A percentile compares a stretch with the other conserved stretches of the same genome.
phyloP scores from a whole-genome alignment of 176 grass and related monocot genomes.

The Oryza glumipatula region DNA sequence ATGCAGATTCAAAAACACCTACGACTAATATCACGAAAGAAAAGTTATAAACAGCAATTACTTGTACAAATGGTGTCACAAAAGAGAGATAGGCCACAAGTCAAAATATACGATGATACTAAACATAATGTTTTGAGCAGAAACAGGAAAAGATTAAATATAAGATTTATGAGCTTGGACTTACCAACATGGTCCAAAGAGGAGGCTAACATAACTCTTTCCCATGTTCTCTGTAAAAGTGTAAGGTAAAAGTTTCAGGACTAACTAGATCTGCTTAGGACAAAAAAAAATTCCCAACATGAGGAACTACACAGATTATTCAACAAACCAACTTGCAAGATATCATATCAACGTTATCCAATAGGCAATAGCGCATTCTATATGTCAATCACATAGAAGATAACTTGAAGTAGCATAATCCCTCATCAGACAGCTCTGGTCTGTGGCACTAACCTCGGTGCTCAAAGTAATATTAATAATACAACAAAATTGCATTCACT shows the following conservation, averaged over 20 bases:
- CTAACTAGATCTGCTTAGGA: background rate
- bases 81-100: background rate
- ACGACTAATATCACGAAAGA: background rate
- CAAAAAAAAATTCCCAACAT: background rate
- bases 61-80: background rate
- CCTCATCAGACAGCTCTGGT: background rate
- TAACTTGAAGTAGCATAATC: background rate
- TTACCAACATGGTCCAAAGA: conserved; percentile 86
- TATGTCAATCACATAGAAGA: background rate
- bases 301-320: background rate
- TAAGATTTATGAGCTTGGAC: background rate
- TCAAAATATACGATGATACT: background rate
- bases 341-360: background rate
- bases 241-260: background rate
- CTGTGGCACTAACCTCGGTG: background rate
- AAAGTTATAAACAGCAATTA: background rate
- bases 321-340: background rate
- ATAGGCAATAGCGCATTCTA: background rate
- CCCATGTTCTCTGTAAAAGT: conserved; percentile 85
- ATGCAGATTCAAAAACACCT: conserved; percentile 19
- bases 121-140: background rate
- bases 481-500: background rate
- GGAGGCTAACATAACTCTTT: conserved; percentile 87
- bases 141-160: background rate
- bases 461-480: background rate